Evolutionary conservation across 1,284 basidiomycete species (phyloP).

Genomic region (Athelia psychrophila): DNA sequence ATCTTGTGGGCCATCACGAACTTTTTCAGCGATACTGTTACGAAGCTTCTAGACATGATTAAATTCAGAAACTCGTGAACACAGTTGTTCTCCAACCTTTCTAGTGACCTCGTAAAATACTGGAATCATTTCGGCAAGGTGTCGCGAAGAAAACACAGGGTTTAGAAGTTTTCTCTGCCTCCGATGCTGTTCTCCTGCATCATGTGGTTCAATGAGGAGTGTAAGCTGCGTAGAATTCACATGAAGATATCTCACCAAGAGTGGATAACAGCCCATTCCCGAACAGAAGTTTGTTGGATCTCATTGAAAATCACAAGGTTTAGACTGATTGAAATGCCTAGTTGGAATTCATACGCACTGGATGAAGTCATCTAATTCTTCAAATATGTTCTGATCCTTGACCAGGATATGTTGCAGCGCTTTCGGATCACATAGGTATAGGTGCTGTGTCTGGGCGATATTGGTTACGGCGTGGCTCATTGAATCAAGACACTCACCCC

Average conservation of each 20-base stretch:
- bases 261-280: constrained; percentile 35
- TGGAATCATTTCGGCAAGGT: constrained; percentile 42
- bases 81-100: neutral
- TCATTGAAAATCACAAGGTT: constrained; percentile 12
- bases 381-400: constrained; percentile 32
- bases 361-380: constrained; percentile 32
- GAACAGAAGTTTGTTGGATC: constrained; percentile 28
- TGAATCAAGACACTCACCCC: neutral
- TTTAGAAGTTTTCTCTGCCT: constrained; percentile 46
- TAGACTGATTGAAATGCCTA: neutral
- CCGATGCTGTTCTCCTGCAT: constrained; percentile 36
- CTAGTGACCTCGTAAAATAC: constrained; percentile 34
- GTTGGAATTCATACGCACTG: constrained; percentile 19
- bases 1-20: constrained; percentile 18
- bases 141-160: constrained; percentile 43
- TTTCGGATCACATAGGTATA: constrained; percentile 34
- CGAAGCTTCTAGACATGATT: constrained; percentile 14
- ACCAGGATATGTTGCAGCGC: constrained; percentile 37
- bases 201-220: neutral
- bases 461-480: neutral
- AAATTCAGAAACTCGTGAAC: no score
- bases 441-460: constrained; percentile 29
- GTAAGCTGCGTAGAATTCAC: no score
- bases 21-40: constrained; percentile 17
- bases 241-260: constrained; percentile 20